A percentile compares a stretch with the other conserved stretches of the same genome.
These are phyloP conservation scores for Gynandropsis gynandra DNA, from an alignment of 345 rosid genomes.

Conservation along the genomic window DNA sequence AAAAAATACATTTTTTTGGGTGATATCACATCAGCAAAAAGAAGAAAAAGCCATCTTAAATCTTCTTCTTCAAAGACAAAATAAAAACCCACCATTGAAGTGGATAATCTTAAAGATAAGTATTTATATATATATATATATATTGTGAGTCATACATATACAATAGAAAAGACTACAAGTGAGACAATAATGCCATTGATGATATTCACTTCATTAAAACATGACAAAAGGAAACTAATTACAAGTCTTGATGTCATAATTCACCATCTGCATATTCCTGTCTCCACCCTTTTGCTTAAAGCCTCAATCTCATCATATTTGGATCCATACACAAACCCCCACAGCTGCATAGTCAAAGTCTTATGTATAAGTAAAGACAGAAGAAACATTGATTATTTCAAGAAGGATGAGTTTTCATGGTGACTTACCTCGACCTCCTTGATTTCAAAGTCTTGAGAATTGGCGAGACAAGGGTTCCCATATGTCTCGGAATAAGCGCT, in stretches of 20 bases:
- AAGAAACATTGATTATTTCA: too few relatives aligned
- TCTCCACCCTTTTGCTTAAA: slow-evolving; percentile 49
- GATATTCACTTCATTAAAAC: not conserved
- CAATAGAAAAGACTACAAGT: not conserved
- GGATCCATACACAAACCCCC: slow-evolving; percentile 87
- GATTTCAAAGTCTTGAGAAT: slow-evolving; percentile 74
- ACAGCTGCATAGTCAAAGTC: slow-evolving; percentile 44
- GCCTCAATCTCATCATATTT: slow-evolving; percentile 81
- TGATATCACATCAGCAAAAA: too few relatives aligned
- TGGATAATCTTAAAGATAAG: too few relatives aligned
- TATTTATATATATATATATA: too few relatives aligned
- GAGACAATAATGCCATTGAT: not conserved
- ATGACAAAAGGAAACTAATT: too few relatives aligned
- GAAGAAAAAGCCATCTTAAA: too few relatives aligned
- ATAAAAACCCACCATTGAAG: too few relatives aligned
- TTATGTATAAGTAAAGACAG: not conserved
- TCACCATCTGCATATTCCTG: slow-evolving; percentile 83
- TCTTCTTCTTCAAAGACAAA: too few relatives aligned
- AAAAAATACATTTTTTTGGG: too few relatives aligned
- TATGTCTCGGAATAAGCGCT: slow-evolving; percentile 91
- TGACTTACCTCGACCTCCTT: slow-evolving; percentile 78
- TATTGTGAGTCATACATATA: too few relatives aligned
- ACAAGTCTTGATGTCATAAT: not conserved
- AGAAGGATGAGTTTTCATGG: slow-evolving; percentile 5
- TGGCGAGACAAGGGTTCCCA: slow-evolving; percentile 83